These are phyloP conservation scores for Polytolypa hystricis DNA, from an alignment of 2,329 filamentous ascomycete species.

Conservation along the genomic window DNA sequence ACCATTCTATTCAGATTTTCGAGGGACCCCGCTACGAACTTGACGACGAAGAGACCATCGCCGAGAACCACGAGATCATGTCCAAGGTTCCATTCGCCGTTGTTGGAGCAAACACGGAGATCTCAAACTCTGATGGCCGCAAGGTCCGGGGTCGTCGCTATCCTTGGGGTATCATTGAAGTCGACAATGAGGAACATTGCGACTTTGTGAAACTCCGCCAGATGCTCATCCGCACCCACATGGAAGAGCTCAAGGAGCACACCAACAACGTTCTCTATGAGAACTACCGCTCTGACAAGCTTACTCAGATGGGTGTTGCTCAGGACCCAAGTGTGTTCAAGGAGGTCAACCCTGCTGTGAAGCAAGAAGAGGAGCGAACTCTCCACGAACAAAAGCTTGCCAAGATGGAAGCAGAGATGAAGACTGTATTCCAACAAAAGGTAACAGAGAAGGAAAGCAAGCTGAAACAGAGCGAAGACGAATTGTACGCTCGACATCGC, in stretches of 20 bases:
- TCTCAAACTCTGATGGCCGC: constrained; percentile 80
- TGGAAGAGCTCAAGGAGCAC: constrained; percentile 99
- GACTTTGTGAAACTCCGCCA: constrained; percentile 99
- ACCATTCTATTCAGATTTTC: constrained; percentile 98
- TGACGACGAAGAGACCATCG: constrained; percentile 98
- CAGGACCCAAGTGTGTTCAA: constrained; percentile 99
- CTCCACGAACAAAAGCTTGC: constrained; percentile 99
- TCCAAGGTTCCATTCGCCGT: constrained; percentile 98
- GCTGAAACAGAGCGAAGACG: constrained; percentile 97
- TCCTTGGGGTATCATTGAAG: constrained; percentile 97
- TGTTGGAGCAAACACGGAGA: constrained; percentile 91
- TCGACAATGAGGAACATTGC: constrained; percentile 99
- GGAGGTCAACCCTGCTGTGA: constrained; percentile 99
- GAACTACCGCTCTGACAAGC: constrained; percentile 99
- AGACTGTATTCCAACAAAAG: constrained; percentile 99
- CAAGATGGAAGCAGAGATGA: constrained; percentile 99
- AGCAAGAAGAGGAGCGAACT: constrained; percentile 97
- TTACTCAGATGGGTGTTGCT: constrained; percentile 94
- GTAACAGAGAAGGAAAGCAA: constrained; percentile 99
- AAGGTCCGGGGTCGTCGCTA: constrained; percentile 93
- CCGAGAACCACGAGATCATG: constrained; percentile 99
- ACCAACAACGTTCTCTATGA: constrained; percentile 98
- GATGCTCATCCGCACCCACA: constrained; percentile 99
- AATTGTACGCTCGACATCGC: constrained; percentile 92
- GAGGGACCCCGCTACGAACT: constrained; percentile 97